Conservation (phyloP, 345 rosid genomes). For the Lagerstroemia speciosa region DNA sequence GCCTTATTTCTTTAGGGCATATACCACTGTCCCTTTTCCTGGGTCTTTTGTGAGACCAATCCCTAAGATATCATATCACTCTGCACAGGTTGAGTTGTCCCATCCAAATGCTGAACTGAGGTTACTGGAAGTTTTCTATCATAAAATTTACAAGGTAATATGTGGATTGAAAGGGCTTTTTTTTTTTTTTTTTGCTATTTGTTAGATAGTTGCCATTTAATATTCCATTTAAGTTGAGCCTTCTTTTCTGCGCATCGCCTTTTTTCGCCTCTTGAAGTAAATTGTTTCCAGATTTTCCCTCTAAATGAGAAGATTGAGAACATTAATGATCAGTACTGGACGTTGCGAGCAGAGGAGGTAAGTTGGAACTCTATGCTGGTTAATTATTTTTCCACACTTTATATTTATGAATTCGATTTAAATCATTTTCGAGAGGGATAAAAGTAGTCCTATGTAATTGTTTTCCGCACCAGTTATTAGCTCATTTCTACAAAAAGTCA, state of each 20-base stretch:
- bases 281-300: constrained; percentile 50
- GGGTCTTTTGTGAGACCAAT: neutral
- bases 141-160: constrained; percentile 67
- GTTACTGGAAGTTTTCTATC: constrained; percentile 62
- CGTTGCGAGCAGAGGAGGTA: constrained; percentile 74
- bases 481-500: too few species aligned
- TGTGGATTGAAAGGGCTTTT: too few species aligned
- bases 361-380: neutral
- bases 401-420: neutral
- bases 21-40: neutral
- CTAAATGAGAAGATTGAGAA: constrained; percentile 60
- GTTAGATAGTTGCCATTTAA: neutral
- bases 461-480: too few species aligned
- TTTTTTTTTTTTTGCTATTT: neutral
- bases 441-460: too few species aligned
- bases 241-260: neutral
- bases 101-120: constrained; percentile 60
- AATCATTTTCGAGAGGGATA: too few species aligned
- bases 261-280: neutral
- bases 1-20: neutral
- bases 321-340: constrained; percentile 77
- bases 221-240: neutral
- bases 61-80: neutral
- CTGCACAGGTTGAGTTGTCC: constrained; percentile 57
- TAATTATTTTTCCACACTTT: neutral